Percentiles rank a stretch among this genome's conserved stretches.
Conservation (phyloP, 164 flowering plant species). For the Aristolochia californica region DNA sequence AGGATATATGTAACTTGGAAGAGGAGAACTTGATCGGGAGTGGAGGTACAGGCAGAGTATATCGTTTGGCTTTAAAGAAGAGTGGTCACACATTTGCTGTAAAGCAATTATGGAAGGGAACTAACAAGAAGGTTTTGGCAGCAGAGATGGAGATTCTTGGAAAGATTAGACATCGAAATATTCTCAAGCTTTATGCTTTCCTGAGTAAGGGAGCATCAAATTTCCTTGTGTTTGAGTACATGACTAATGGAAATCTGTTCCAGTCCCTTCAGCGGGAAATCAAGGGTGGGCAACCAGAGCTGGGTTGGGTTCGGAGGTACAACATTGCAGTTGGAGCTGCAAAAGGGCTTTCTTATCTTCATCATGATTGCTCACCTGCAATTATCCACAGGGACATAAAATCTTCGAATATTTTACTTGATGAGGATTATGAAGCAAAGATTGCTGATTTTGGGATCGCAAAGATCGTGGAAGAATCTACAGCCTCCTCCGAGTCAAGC, state of each 20-base stretch:
- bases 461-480: constrained; percentile 34
- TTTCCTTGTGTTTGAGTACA: constrained; percentile 72
- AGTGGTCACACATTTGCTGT: constrained; percentile 59
- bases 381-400: constrained; percentile 88
- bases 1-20: constrained; percentile 55
- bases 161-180: constrained; percentile 69
- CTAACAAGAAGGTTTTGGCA: constrained; percentile 34
- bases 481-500: constrained; percentile 24
- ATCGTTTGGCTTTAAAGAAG: constrained; percentile 69
- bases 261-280: constrained; percentile 50
- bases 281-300: constrained; percentile 40
- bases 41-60: constrained; percentile 88
- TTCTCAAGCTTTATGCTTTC: constrained; percentile 75
- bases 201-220: constrained; percentile 45
- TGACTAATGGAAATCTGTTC: constrained; percentile 72
- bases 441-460: constrained; percentile 95
- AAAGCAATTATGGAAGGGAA: constrained; percentile 68
- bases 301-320: constrained; percentile 72
- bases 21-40: constrained; percentile 68
- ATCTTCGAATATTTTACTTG: constrained; percentile 77
- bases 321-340: constrained; percentile 84
- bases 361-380: constrained; percentile 80
- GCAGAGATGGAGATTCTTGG: constrained; percentile 81
- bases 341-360: constrained; percentile 79
- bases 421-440: constrained; percentile 70